Evolutionary conservation across 2,329 filamentous ascomycete genomes (phyloP), one percentile per base, ranked within the genome.

Genomic region (Apiospora marii): DNA sequence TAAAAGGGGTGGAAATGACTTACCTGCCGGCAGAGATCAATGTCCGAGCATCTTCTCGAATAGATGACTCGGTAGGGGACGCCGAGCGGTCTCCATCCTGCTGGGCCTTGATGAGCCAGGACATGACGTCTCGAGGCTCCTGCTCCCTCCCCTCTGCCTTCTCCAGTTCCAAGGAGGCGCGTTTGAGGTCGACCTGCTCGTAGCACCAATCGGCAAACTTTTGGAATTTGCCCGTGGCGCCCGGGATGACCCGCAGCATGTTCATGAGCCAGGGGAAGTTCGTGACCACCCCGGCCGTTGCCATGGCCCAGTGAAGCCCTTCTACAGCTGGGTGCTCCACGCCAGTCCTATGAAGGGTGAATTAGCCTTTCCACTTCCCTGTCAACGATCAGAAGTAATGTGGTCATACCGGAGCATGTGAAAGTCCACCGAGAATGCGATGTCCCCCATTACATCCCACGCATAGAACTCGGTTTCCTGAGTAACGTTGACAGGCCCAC

Each of bases 11-110:
- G 19, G 44, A 14, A 19, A 6, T 13, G 5, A 19, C 44, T 46
- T 19, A 46, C 44, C 74, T 72, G 5, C 75, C 76, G 4, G 72
- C 76, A 14, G 74, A 41, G 46, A 77, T 61, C n/a, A 73, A 46
- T 5, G 75, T 68, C 34, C 75, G 34, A 4, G 72, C 70, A 69
- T 77, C 76, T 12, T 72, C 71, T 34, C 64, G 24, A 16, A 72
- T 44, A 0, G 71, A 69, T 2, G 69, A 48, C 1, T 37, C 37
- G 13, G 58, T 51, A 5, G 71, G 68, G 14, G 71, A 22, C 6
- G 69, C 68, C 4, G 71, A 44, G 1, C 12, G n/a, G 24, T 70
- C 53, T n/a, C 37, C 44, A 16, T 70, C 61, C 16, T 67, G 41
- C 10, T 51, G 48, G 22, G 71, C 68, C n/a, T 70, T 71, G 41